Base-by-base conservation (phyloP, 2,329 filamentous ascomycete species). In the Periconia sp. region DNA sequence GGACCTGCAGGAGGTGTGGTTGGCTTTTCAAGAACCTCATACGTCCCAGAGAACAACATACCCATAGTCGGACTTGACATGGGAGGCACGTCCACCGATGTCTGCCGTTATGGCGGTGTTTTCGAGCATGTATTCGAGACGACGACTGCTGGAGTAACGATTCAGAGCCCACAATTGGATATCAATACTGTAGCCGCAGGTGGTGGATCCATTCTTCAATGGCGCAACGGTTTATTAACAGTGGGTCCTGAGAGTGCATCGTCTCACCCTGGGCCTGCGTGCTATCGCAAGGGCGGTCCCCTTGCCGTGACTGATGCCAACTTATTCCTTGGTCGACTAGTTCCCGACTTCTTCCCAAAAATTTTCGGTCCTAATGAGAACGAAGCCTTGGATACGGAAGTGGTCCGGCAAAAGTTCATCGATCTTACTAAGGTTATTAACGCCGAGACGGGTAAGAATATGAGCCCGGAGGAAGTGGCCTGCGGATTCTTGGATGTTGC, bases 231-330 rank as follows among this genome's bases (percentile, higher is more conserved):
- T 1, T 79, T 96, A 0, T 94, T 96, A 59, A 87, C 91, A 0
- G 91, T 95, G 3, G 91, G 91, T 0, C 91, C 91, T 1, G 90
- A 95, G 65, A 92, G 88, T 11, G 91, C 91, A 1, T 87, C 89
- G 18, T 90, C 91, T 1, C 89, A 94, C 64, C 91, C 91, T 0
- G 91, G 91, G 0, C 91, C 91, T 7, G 90, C 90, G 0, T 95
- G 91, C 62, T 96, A 96, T 73, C 82, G 91, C 33, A 95, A 96
- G 72, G 89, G 88, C 0, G 91, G 91, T 0, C 91, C 91, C 5
- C 81, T 91, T 1, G 92, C 91, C 0, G 90, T 96, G 7, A 96
- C 91, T 0, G 91, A 96, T 69, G 91, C 91, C 3, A 95, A 95
- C 61, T 75, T 95, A 8, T 90, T 90, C 63, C 82, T 96, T 0